These are phyloP conservation scores for Castanopsis chinensis DNA, from an alignment of 306 rosid species.

Conservation along the genomic window DNA sequence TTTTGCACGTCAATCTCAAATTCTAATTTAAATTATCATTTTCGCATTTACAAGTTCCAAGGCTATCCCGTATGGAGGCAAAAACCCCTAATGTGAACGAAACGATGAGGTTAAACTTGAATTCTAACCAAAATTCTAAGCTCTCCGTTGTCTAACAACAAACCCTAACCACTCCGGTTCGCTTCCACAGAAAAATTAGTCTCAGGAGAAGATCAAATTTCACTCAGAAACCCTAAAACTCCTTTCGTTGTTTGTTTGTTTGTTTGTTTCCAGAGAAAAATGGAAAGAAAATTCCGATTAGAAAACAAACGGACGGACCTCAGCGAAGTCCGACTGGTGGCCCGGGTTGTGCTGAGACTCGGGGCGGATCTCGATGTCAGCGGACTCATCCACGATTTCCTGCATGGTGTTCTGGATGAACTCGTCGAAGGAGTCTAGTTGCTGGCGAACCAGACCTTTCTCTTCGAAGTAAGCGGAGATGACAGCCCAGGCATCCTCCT, in stretches of 20 bases:
- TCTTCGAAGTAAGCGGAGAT: conserved; percentile 97
- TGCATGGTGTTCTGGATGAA: conserved; percentile 97
- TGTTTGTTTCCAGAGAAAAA: neutral
- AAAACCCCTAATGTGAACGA: neutral
- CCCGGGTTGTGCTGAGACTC: conserved; percentile 98
- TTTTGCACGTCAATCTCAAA: neutral
- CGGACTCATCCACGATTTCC: conserved; percentile 92
- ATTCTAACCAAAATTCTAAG: neutral
- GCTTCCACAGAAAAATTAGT: neutral
- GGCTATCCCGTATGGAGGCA: neutral
- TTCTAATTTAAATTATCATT: neutral
- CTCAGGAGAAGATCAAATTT: neutral
- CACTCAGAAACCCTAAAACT: neutral
- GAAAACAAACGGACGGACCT: conserved; percentile 39
- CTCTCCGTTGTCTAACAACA: neutral
- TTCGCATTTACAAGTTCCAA: neutral
- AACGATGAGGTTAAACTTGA: neutral
- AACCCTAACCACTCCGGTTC: neutral
- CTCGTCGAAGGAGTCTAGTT: conserved; percentile 94
- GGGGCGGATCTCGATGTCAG: conserved; percentile 94
- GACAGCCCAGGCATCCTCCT: conserved; percentile 98
- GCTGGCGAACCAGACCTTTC: conserved; percentile 90
- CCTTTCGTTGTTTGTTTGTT: neutral
- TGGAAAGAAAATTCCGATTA: neutral
- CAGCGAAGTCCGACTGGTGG: conserved; percentile 81